Percentiles rank a stretch among this genome's conserved stretches.
Evolutionary conservation across 768 basidiomycete species (phyloP).

Genomic region (Mycena rebaudengoi): DNA sequence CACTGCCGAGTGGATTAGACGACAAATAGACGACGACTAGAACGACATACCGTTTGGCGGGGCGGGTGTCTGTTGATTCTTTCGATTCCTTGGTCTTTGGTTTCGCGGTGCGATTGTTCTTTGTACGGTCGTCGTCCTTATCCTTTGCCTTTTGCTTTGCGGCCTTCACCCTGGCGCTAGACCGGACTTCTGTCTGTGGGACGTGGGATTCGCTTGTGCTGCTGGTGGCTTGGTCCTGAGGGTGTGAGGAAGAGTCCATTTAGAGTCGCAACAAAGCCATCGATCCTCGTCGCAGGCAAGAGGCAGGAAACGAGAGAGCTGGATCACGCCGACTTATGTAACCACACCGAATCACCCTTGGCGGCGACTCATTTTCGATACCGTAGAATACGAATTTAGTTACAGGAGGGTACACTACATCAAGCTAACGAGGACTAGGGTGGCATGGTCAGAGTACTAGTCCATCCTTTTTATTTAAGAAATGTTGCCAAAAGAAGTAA

Average conservation of each 20-base stretch:
- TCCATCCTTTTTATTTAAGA: no score
- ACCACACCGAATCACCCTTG: no score
- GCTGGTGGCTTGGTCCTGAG: constrained; percentile 77
- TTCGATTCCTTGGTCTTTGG: constrained; percentile 74
- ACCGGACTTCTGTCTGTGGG: constrained; percentile 61
- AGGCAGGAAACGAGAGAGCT: not conserved
- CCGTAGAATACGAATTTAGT: no score
- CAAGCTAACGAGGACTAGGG: no score
- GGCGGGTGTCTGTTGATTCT: constrained; percentile 53
- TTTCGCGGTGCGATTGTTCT: constrained; percentile 64
- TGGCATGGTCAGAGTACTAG: no score
- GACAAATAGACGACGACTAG: constrained; percentile 36
- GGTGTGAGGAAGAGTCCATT: constrained; percentile 88
- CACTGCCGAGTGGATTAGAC: constrained; percentile 52
- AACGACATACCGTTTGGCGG: constrained; percentile 69
- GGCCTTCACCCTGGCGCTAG: constrained; percentile 79
- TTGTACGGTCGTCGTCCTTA: constrained; percentile 58
- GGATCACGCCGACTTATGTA: not conserved
- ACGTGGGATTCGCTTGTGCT: constrained; percentile 65
- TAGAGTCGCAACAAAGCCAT: constrained; percentile 90
- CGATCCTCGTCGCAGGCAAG: constrained; percentile 52
- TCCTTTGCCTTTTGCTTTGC: constrained; percentile 75
- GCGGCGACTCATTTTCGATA: no score
- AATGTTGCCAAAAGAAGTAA: no score
- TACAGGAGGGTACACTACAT: no score